Base-by-base conservation (phyloP, 2,329 filamentous ascomycete genomes). In the Aureobasidium sp. region DNA sequence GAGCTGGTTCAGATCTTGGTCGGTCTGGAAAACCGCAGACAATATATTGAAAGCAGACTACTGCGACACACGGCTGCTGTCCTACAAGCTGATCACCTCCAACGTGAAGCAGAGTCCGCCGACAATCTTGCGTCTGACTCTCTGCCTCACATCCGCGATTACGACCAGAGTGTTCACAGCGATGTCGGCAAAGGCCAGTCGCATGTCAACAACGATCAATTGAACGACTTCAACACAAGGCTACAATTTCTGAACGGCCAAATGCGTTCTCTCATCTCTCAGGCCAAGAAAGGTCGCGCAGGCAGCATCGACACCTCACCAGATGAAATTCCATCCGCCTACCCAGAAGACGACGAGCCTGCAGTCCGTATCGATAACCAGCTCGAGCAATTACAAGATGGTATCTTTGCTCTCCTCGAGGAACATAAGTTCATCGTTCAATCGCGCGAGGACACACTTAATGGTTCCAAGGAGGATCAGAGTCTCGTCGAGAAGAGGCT, bases 21-120 rank as follows among this genome's bases (percentile, higher is more conserved):
- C 77, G 82, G 83, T 63, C 78, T 96, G 61, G 90, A 97, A 74
- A 89, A 89, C 73, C 80, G 88, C 66, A 78, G 88, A 63, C 86
- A 91, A 76, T 82, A 88, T 63, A 83, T 90, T 9, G 89, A 95
- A 69, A 84, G 83, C 68, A 84, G 85, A 64, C 77, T 99, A 48
- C 78, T 97, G 56, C 86, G 93, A 72, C 94, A 99, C 72, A 97
- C 93, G 0, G 92, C 94, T 15, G 93, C 90, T 48, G 90, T 99
- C 42, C 78, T 99, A 60, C 91, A 96, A 71, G 83, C 96, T 73
- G 95, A 92, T 9, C 92, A 97, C 74, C 88, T 87, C 68, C 85
- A 84, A 0, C 80, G 54, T 8, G 52, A 62, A 31, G 37, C 60
- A 11, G 59, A 61, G 1, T 24, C 39, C 4, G 39, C 45, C 39